A percentile compares a stretch with the other conserved stretches of the same genome.
phyloP scores from a whole-genome alignment of 2,329 filamentous ascomycete genomes.

The Bipolaris bicolor region DNA sequence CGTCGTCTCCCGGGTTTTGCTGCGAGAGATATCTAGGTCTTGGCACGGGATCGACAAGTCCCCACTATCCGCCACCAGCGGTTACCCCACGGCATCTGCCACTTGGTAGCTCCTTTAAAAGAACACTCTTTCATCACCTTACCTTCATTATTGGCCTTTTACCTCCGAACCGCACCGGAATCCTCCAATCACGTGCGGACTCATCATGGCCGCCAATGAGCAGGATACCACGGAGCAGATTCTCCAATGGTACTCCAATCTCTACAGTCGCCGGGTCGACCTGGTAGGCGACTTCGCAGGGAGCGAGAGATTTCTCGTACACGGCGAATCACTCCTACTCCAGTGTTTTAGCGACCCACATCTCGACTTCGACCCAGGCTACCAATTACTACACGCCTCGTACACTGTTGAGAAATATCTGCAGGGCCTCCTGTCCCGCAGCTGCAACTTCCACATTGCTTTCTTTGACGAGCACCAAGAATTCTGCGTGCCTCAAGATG shows the following conservation, averaged over 20 bases:
- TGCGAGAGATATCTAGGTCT: conserved; percentile 18
- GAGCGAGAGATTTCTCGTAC: conserved; percentile 72
- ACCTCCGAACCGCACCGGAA: conserved; percentile 8
- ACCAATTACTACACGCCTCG: conserved; percentile 73
- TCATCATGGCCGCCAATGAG: conserved; percentile 30
- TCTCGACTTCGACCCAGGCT: conserved; percentile 69
- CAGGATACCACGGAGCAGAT: conserved; percentile 29
- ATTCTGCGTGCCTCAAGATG: conserved; percentile 61
- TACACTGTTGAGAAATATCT: conserved; percentile 73
- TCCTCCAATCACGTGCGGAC: conserved; percentile 3
- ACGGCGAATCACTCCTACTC: conserved; percentile 74
- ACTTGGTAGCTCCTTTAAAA: conserved; percentile 13
- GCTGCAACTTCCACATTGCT: conserved; percentile 73
- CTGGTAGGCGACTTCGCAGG: conserved; percentile 79
- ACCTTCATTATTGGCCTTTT: conserved; percentile 13
- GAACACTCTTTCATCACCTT: conserved; percentile 17
- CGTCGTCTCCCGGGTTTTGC: conserved; percentile 2
- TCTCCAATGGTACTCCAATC: conserved; percentile 44
- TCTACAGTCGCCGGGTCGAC: conserved; percentile 48
- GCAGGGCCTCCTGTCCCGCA: conserved; percentile 63
- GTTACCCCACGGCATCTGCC: conserved; percentile 18
- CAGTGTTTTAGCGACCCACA: conserved; percentile 66
- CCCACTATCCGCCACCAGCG: conserved; percentile 25
- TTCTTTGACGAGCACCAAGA: conserved; percentile 68
- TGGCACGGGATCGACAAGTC: conserved; percentile 21